phyloP scores from a whole-genome alignment of 768 basidiomycete genomes.

The Mycena vulgaris region DNA sequence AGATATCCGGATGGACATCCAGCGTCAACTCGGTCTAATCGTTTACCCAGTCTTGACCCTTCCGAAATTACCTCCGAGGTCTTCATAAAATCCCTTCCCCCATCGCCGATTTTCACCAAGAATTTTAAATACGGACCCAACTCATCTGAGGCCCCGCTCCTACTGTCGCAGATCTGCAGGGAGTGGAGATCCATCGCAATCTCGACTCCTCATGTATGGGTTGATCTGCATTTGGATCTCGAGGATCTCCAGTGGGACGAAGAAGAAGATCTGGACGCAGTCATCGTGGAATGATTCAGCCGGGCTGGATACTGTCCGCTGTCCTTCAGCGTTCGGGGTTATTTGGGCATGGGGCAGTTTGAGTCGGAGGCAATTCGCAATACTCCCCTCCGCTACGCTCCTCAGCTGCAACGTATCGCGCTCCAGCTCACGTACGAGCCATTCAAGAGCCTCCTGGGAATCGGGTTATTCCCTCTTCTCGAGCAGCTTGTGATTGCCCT shows the following conservation, averaged over 20 bases:
- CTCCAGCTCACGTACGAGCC: neutral
- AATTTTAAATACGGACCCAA: neutral
- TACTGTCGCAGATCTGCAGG: conserved; percentile 41
- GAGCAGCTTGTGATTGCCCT: neutral
- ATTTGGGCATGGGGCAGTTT: neutral
- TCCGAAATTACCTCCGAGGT: conserved; percentile 26
- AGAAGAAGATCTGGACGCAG: neutral
- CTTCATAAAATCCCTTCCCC: conserved; percentile 7
- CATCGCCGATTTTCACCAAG: neutral
- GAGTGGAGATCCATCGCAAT: conserved; percentile 45
- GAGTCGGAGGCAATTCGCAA: neutral
- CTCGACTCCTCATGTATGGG: conserved; percentile 44
- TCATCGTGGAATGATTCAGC: conserved; percentile 5
- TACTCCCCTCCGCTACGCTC: neutral
- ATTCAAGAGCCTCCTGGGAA: neutral
- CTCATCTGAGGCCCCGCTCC: conserved; percentile 30
- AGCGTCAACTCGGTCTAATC: conserved; percentile 5
- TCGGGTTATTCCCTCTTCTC: conserved; percentile 14
- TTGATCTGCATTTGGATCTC: conserved; percentile 7
- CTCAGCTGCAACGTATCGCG: neutral
- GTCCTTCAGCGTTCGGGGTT: conserved; percentile 5
- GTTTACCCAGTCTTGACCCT: conserved; percentile 22
- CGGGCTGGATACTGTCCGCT: conserved; percentile 8
- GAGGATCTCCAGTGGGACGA: neutral
- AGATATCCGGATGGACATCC: neutral